Conservation (phyloP, 257 asterid species). For the Coffea eugenioides region DNA sequence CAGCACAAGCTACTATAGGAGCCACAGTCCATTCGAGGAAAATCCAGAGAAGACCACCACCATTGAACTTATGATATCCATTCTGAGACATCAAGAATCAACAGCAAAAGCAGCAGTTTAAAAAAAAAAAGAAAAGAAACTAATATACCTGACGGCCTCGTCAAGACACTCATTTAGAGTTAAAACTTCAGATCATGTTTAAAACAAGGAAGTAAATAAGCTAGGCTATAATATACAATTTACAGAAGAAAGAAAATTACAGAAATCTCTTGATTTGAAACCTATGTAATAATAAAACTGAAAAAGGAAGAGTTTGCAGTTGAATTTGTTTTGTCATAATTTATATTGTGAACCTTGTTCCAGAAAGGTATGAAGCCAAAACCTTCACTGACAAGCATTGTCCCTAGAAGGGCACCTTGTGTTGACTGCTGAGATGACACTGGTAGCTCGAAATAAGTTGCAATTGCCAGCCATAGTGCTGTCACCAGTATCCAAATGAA, state of each 20-base stretch:
- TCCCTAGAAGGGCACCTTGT: constrained; percentile 8
- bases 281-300: too few relatives aligned
- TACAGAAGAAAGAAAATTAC: too few relatives aligned
- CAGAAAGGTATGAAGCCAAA: constrained; percentile 3
- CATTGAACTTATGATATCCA: constrained; percentile 13
- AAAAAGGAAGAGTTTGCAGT: not conserved
- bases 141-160: not conserved
- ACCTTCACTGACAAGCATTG: constrained; percentile 6
- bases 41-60: constrained; percentile 13
- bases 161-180: not conserved
- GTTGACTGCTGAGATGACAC: constrained; percentile 9
- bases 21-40: constrained; percentile 8
- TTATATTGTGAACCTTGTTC: constrained; percentile 1
- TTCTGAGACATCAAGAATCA: not conserved
- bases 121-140: too few relatives aligned
- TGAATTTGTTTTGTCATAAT: not conserved
- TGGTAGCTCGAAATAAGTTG: constrained; percentile 5
- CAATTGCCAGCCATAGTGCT: constrained; percentile 12
- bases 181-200: not conserved
- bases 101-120: not conserved
- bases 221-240: too few relatives aligned
- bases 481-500: not conserved
- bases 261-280: not conserved
- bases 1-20: not conserved
- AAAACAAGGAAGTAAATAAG: too few relatives aligned